Base-by-base conservation (phyloP, 257 asterid species). In the Nicotiana otophora region DNA sequence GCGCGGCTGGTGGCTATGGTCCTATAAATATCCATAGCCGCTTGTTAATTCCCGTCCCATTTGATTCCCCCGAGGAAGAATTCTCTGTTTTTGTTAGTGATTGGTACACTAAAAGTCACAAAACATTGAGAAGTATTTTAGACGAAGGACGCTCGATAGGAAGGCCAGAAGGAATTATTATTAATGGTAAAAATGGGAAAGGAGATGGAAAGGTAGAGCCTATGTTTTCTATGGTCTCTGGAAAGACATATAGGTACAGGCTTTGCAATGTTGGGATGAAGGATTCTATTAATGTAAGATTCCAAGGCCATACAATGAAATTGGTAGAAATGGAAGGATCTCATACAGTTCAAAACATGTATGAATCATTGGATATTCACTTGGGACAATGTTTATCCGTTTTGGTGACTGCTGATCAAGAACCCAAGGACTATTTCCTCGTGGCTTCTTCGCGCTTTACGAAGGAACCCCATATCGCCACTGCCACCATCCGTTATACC, bases 401-500 rank as follows among this genome's bases (percentile, higher is more conserved):
- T 20, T 34, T 82, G 53, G 70, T 70, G 3, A 70, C 62, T 2
- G 84, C 81, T 2, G 69, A 82, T 60, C 81, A 57, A 42, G 80
- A n/a, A 15, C 84, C 84, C 14, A 82, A 57, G 42, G 81, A 82
- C 39, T 70, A 82, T 30, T 82, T 33, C 17, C 39, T 82, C 33
- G 81, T 82, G 8, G 63, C 30, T 28, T 19, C 74, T 0, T 54
- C 70, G 10, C 72, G 81, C 34, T 82, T 82, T 28, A 31, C 36
- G 0, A 70, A 82, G 63, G 61, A 82, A n/a, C 57, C 60, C 0
- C 34, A 8, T 12, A 4, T 30, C 5, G 16, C 31, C 15, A 53
- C 51, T 5, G 62, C 81, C 12, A 58, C 53, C 31, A 15, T 82
- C 36, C 55, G 74, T 28, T 62, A 80, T 7, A 26, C 48, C 17